These are phyloP conservation scores for Neospora caninum DNA, from an alignment of 169 alveolate genomes.

Conservation along the genomic window DNA sequence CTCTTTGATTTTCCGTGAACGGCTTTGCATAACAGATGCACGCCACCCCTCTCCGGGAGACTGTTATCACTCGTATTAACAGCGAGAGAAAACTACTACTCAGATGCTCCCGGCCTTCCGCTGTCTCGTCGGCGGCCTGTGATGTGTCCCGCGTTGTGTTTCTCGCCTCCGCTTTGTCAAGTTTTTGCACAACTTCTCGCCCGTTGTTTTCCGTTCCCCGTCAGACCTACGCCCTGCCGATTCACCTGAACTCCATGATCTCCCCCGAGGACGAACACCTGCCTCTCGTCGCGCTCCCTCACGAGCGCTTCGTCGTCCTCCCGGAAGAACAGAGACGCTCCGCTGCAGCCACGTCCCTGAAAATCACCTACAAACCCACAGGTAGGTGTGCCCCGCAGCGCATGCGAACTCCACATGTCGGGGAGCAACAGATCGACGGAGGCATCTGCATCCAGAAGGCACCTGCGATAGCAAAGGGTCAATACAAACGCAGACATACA, in stretches of 20 bases:
- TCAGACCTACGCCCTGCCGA: neutral
- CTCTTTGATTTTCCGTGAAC: too few relatives aligned
- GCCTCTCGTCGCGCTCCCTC: constrained; percentile 11
- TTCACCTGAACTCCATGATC: neutral
- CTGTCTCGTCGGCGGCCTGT: too few relatives aligned
- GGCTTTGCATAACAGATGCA: too few relatives aligned
- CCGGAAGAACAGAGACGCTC: neutral
- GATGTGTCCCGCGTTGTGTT: too few relatives aligned
- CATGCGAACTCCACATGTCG: too few relatives aligned
- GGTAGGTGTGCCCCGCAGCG: neutral
- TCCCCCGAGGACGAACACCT: constrained; percentile 19
- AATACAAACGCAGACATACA: neutral
- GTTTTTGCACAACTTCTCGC: too few relatives aligned
- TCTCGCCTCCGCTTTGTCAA: too few relatives aligned
- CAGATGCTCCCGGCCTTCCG: too few relatives aligned
- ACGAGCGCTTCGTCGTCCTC: neutral
- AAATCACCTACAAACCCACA: neutral
- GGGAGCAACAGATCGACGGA: too few relatives aligned
- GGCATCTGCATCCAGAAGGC: neutral
- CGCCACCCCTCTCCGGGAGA: too few relatives aligned
- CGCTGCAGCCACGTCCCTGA: neutral
- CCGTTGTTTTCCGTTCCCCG: neutral
- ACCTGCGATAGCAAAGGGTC: neutral
- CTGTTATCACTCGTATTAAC: too few relatives aligned
- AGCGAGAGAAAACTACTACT: neutral